phyloP scores from a whole-genome alignment of 352 stramenopile genomes.

The Lagenidium giganteum region DNA sequence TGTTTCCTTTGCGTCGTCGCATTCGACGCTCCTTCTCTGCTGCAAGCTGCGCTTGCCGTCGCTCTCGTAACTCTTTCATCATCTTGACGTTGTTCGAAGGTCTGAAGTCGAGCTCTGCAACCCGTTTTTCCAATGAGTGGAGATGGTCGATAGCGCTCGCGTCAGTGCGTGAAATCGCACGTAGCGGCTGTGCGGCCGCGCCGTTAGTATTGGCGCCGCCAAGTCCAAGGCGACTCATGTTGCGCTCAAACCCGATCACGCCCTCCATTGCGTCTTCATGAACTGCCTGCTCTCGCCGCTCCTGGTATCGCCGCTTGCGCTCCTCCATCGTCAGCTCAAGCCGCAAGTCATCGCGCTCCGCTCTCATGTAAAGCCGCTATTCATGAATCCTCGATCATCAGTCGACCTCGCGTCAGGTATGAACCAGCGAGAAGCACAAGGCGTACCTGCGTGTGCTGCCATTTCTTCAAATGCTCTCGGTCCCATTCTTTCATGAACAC shows the following conservation, averaged over 20 bases:
- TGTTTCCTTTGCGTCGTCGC: slow-evolving; percentile 36
- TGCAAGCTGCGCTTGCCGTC: slow-evolving; percentile 56
- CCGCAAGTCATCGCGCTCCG: slow-evolving; percentile 45
- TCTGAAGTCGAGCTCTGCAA: slow-evolving; percentile 53
- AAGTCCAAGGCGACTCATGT: slow-evolving; percentile 55
- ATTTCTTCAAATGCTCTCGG: slow-evolving; percentile 39
- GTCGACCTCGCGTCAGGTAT: too few relatives aligned
- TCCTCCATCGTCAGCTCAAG: slow-evolving; percentile 59
- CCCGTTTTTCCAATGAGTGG: slow-evolving; percentile 31
- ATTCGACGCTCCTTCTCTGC: slow-evolving; percentile 62
- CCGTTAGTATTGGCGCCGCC: slow-evolving; percentile 6
- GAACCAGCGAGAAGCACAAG: too few relatives aligned
- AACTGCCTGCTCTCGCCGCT: slow-evolving; percentile 19
- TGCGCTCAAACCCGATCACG: slow-evolving; percentile 55
- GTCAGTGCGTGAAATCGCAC: slow-evolving; percentile 35
- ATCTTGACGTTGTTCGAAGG: slow-evolving; percentile 78
- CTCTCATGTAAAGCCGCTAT: slow-evolving; percentile 24
- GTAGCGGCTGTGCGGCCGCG: slow-evolving; percentile 17
- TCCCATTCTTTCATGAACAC: slow-evolving; percentile 65
- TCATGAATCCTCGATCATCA: too few relatives aligned
- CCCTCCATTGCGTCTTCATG: slow-evolving; percentile 36
- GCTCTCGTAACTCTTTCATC: slow-evolving; percentile 75
- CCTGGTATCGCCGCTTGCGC: slow-evolving; percentile 24
- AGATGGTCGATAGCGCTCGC: slow-evolving; percentile 35
- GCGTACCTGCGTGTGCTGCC: slow-evolving; percentile 47